Base-by-base conservation (phyloP, 257 asterid species). In the Solanum lignicaule region DNA sequence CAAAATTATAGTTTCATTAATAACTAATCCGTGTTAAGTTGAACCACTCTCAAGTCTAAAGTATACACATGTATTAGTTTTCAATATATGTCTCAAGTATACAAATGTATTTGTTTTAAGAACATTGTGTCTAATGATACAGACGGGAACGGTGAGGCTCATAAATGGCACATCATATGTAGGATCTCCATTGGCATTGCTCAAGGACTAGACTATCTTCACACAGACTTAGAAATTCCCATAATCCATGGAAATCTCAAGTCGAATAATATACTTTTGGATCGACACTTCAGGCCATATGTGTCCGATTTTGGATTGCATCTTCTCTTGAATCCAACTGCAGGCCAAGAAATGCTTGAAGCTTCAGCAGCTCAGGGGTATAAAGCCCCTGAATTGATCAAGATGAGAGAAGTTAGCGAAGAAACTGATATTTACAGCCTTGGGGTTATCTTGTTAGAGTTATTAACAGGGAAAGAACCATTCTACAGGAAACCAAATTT, bases 181-280 rank as follows among this genome's bases (percentile, higher is more conserved):
- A 91, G 85, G 86, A 93, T 96, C 86, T 93, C 98, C 15, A 81
- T 91, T 1, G 98, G 98, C 38, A 94, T 94, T 39, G 95, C 95
- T 36, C 89, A 91, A 89, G 98, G 94, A 25, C 36, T 96, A 60
- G 92, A 92, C 87, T 90, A 93, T 91, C 99, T 96, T 86, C 99
- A 96, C 41, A 87, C 91, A 11, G 87, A 88, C 16, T 87, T 89
- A 38, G 92, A 89, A 36, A 92, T 90, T 87, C 98, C 98, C 35
- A 83, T 94, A 78, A 89, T 95, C 90, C 99, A 95, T 83, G 99
- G 98, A 32, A 96, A 95, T 90, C 94, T 96, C 76, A 96, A 94
- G 92, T 92, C 98, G 2, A 94, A 93, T 89, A 96, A 94, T 72
- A 79, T 96, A 91, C 89, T 94, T 3, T 87, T 96, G 68, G 99